phyloP scores from a whole-genome alignment of 345 rosid species.

The Anastatica hierochuntica region DNA sequence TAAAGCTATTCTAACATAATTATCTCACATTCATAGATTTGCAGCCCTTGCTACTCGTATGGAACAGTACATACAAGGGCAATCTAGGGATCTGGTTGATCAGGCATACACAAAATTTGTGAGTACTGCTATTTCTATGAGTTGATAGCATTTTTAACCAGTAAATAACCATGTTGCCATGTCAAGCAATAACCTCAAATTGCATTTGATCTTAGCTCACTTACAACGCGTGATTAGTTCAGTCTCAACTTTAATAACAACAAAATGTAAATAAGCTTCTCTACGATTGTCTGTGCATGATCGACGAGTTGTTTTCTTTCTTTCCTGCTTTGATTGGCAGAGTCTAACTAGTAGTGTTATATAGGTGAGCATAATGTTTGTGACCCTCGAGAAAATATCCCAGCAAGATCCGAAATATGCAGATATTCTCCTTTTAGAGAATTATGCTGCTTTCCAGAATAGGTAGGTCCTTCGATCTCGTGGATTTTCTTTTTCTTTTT shows the following conservation, averaged over 20 bases:
- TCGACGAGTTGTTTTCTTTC: neutral
- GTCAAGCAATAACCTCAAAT: neutral
- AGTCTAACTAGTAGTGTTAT: constrained; percentile 21
- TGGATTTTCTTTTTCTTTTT: neutral
- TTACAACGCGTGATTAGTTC: neutral
- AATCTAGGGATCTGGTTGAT: constrained; percentile 83
- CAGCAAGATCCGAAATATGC: constrained; percentile 76
- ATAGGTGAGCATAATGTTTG: constrained; percentile 89
- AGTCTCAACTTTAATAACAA: neutral
- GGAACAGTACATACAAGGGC: constrained; percentile 90
- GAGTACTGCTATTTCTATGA: constrained; percentile 30
- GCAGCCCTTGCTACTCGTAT: constrained; percentile 88
- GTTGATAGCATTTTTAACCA: too few species aligned
- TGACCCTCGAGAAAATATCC: constrained; percentile 70
- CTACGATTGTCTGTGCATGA: neutral
- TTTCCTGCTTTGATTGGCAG: neutral
- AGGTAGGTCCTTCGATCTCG: constrained; percentile 32
- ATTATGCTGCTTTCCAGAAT: constrained; percentile 86
- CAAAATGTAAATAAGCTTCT: neutral
- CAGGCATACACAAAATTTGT: constrained; percentile 85
- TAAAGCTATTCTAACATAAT: constrained; percentile 5
- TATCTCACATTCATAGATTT: constrained; percentile 38
- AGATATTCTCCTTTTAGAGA: constrained; percentile 72
- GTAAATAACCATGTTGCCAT: neutral
- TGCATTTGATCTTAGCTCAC: constrained; percentile 6